Conservation (phyloP, 208 protist species). For the Balamuthia mandrillaris region DNA sequence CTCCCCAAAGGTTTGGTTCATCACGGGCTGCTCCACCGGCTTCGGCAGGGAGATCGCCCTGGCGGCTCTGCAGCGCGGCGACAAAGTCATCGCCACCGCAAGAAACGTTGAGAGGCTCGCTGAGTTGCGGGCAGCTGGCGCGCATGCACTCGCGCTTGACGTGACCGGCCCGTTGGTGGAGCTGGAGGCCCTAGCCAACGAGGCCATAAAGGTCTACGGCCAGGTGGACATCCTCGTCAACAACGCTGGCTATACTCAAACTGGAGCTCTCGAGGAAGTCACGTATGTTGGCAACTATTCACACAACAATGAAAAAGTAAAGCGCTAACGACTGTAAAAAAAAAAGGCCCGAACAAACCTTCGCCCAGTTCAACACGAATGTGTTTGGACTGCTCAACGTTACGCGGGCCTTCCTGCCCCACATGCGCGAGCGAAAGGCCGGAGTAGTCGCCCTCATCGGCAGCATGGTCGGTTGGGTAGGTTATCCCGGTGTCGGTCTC, state of each 20-base stretch:
- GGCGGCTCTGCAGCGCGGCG: not conserved
- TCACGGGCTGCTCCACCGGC: not conserved
- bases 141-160: conserved; percentile 23
- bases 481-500: not conserved
- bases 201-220: not conserved
- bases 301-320: no score
- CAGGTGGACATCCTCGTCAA: conserved; percentile 24
- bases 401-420: conserved; percentile 23
- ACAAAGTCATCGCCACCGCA: conserved; percentile 36
- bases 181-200: not conserved
- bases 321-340: not conserved
- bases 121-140: not conserved
- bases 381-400: conserved; percentile 12
- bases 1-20: conserved; percentile 10
- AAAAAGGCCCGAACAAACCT: not conserved
- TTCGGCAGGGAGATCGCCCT: not conserved
- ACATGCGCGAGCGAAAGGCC: not conserved
- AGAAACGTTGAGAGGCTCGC: not conserved
- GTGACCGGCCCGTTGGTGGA: not conserved
- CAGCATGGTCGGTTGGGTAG: not conserved
- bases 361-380: conserved; percentile 9
- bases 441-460: not conserved
- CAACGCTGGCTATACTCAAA: not conserved
- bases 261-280: not conserved
- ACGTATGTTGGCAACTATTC: no score